Base-by-base conservation (phyloP, 106 monocot species). In the Dioscorea alata region DNA sequence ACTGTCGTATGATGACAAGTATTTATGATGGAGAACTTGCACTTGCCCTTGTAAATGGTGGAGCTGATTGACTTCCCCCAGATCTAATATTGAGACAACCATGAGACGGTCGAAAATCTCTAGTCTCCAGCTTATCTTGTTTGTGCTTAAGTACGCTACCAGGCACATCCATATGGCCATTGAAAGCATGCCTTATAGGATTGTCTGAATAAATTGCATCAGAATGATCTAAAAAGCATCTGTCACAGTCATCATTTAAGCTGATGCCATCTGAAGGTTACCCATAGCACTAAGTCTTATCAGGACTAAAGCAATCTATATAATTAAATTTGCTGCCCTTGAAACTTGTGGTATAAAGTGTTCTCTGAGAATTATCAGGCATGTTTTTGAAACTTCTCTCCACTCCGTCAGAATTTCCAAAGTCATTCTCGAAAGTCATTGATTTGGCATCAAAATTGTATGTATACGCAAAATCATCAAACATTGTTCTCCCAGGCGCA, bases 51-150 rank as follows among this genome's bases (percentile, higher is more conserved):
- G 74, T 81, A 81, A 75, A 87, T 59, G 97, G 92, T 35, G 97
- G 97, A 58, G 97, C 92, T 70, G 97, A 93, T 61, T 22, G 64
- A 70, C 97, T 87, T 85, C 97, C 86, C 60, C 60, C 79, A 59
- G 75, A 67, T 67, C 83, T 75, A 48, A 59, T 23, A 13, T 67
- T 74, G 13, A 23, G 57, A 62, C 50, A 42, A 42, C 42, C 12
- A 54, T 53, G 31, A 65, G 68, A 64, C 32, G 25, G 23, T 49
- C 22, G 73, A 66, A 22, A 71, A 50, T 67, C 62, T 82, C 32
- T 54, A 71, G 25, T 69, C 13, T 69, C 66, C 42, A 48, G 49
- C 18, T 76, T 49, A 56, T 77, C 33, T 22, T 51, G 61, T 42
- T 42, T 42, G 10, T 42, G 42, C 42, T 42, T 42, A 42, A 42